These are phyloP conservation scores for Helminthosporium solani DNA, from an alignment of 2,329 filamentous ascomycete species.

Conservation along the genomic window DNA sequence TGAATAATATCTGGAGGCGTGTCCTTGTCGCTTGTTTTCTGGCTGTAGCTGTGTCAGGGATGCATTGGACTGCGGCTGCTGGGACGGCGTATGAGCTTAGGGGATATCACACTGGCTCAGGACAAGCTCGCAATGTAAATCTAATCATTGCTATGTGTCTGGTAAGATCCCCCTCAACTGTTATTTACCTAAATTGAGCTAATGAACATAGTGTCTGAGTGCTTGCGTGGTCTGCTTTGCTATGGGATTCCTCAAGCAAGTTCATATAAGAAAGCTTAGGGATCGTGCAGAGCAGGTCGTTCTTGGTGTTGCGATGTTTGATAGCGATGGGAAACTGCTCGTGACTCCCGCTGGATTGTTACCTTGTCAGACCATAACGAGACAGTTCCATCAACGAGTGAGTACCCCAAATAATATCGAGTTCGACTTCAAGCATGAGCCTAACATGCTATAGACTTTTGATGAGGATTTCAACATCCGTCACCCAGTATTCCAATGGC, in stretches of 20 bases:
- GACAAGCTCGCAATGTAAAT: conserved; percentile 58
- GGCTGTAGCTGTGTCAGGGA: conserved; percentile 74
- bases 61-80: conserved; percentile 78
- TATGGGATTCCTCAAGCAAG: conserved; percentile 40
- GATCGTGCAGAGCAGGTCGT: conserved; percentile 56
- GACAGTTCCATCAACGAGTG: conserved; percentile 47
- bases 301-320: conserved; percentile 64
- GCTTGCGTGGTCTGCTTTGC: conserved; percentile 43
- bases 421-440: neutral
- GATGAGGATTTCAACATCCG: conserved; percentile 74
- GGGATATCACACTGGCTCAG: conserved; percentile 46
- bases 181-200: conserved; percentile 71
- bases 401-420: conserved; percentile 58
- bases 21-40: conserved; percentile 65
- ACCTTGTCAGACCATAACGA: conserved; percentile 75
- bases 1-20: conserved; percentile 75
- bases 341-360: conserved; percentile 69
- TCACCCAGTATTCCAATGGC: conserved; percentile 83
- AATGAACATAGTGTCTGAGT: conserved; percentile 50
- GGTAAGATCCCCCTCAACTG: conserved; percentile 58
- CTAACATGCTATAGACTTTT: conserved; percentile 49
- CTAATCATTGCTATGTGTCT: conserved; percentile 69
- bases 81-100: conserved; percentile 67
- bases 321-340: conserved; percentile 64
- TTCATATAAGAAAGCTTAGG: conserved; percentile 42